Base-by-base conservation (phyloP, 495 filamentous ascomycete genomes). In the Cercophora scortea region DNA sequence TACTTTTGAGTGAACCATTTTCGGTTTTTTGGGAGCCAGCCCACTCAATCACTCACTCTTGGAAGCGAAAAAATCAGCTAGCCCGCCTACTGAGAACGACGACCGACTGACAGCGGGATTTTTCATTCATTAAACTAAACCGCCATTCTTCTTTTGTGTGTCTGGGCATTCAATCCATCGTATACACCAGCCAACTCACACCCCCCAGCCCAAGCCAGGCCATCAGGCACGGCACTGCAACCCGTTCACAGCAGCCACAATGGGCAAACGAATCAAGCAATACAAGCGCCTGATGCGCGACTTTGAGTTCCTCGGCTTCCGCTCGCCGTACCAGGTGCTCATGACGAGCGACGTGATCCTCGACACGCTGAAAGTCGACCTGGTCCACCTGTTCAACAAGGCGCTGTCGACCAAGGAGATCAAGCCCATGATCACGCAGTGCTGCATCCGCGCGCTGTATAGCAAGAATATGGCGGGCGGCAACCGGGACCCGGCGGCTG, bases 271-370 rank as follows among this genome's bases (percentile, higher is more conserved):
- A 55, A 85, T 87, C 7, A 98, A 96, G 74, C 87, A 90, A 66
- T 98, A 97, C 71, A 85, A 89, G 63, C 95, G 95, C 82, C 79
- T 96, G 52, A 96, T 99, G 90, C 82, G 88, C 59, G 83, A 90
- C 62, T 97, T 66, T 44, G 60, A 66, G 55, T 59, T 58, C 48
- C 58, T 66, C 40, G 62, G 85, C 18, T 96, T 95, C 67, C 88
- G 91, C 50, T 87, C 90, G 64, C 89, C 92, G 6, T 97, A 96
- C 65, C 92, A 97, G 73, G 85, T 97, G 15, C 79, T 97, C 36
- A 50, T 68, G 19, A 66, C 65, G 13, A 62, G 61, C 51, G 65
- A 68, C 52, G 54, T 68, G 9, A 6, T 68, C 15, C 56, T 66
- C 38, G 65, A 66, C 44, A 68, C 65, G 16, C 45, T 64, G 45